Evolutionary conservation across 306 rosid genomes (phyloP).

Genomic region (Spatholobus suberectus): DNA sequence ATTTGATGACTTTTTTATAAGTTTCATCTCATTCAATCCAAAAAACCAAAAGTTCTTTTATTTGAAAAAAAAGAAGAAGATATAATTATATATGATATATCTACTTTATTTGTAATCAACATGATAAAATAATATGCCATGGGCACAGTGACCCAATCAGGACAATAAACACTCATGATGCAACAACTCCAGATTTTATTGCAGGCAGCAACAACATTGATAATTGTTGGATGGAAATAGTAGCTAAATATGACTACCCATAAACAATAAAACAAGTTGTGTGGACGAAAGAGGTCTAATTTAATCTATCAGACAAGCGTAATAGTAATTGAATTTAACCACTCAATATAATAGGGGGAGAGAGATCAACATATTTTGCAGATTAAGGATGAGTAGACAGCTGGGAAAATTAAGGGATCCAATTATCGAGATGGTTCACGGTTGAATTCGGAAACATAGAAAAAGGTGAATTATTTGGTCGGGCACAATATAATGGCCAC

Average conservation of each 20-base stretch:
- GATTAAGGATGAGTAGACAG: background rate
- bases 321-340: slow-evolving; percentile 27
- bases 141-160: slow-evolving; percentile 36
- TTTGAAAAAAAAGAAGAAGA: background rate
- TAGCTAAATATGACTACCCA: slow-evolving; percentile 23
- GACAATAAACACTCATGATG: slow-evolving; percentile 42
- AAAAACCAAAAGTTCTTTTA: background rate
- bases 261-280: slow-evolving; percentile 24
- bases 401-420: slow-evolving; percentile 5
- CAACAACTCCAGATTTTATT: slow-evolving; percentile 46
- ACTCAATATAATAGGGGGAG: slow-evolving; percentile 6
- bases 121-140: background rate
- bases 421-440: slow-evolving; percentile 1
- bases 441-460: slow-evolving; percentile 18
- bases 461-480: slow-evolving; percentile 41
- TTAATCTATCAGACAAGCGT: slow-evolving; percentile 14
- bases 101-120: background rate
- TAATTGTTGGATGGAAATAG: slow-evolving; percentile 5
- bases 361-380: background rate
- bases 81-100: background rate
- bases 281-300: slow-evolving; percentile 4
- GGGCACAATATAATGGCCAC: slow-evolving; percentile 24
- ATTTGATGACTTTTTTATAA: slow-evolving; percentile 33
- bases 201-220: slow-evolving; percentile 21
- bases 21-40: slow-evolving; percentile 32